Evolutionary conservation across 2,329 filamentous ascomycete species (phyloP).

Genomic region (Neopestalotiopsis sp.): DNA sequence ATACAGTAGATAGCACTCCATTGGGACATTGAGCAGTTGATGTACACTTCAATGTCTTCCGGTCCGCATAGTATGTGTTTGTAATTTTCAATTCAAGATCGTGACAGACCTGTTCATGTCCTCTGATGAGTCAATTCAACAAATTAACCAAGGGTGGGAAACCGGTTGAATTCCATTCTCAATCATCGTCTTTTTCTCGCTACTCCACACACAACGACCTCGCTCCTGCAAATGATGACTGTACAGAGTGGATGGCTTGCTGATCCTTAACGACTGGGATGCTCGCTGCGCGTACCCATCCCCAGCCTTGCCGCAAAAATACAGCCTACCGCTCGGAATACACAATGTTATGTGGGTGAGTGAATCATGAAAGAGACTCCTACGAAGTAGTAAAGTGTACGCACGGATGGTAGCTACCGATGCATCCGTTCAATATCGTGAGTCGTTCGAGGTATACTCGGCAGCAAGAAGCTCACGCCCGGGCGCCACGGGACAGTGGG

Average conservation of each 20-base stretch:
- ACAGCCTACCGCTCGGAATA: neutral
- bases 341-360: neutral
- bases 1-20: neutral
- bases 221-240: neutral
- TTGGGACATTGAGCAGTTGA: neutral
- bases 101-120: too few relatives aligned
- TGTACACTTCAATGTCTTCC: neutral
- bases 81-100: neutral
- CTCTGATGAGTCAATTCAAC: neutral
- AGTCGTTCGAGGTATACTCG: neutral
- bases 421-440: neutral
- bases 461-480: neutral
- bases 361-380: neutral
- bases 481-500: neutral
- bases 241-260: neutral
- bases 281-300: slow-evolving; percentile 1
- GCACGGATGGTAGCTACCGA: neutral
- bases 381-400: neutral
- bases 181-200: neutral
- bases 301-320: neutral
- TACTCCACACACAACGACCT: neutral
- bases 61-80: neutral
- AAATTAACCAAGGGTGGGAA: neutral
- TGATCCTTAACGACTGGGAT: neutral
- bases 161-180: neutral